These are phyloP conservation scores for Fusarium armeniacum DNA, from an alignment of 2,329 filamentous ascomycete species.

Conservation along the genomic window DNA sequence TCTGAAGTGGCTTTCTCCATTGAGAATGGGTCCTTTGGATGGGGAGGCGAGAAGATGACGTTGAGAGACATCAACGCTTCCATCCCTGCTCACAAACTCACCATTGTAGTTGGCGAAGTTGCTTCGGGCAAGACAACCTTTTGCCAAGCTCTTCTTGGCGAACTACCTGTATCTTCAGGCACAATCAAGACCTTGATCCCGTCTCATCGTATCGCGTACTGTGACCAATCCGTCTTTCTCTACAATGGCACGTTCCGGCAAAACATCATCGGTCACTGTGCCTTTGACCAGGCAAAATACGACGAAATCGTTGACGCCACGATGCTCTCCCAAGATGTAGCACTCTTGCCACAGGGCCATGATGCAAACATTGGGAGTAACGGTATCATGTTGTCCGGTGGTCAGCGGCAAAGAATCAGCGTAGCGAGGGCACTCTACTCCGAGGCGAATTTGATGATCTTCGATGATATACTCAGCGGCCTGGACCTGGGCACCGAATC, in stretches of 20 bases:
- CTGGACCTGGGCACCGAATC: slow-evolving; percentile 61
- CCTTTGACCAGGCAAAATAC: slow-evolving; percentile 53
- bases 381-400: slow-evolving; percentile 60
- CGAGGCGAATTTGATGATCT: slow-evolving; percentile 56
- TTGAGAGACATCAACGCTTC: slow-evolving; percentile 38
- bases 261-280: slow-evolving; percentile 56
- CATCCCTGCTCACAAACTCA: slow-evolving; percentile 46
- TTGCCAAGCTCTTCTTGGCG: slow-evolving; percentile 55
- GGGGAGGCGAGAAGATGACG: slow-evolving; percentile 46
- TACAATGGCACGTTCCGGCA: slow-evolving; percentile 56
- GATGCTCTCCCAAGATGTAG: slow-evolving; percentile 53
- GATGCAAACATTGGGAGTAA: slow-evolving; percentile 57
- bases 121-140: slow-evolving; percentile 57
- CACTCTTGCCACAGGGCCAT: slow-evolving; percentile 54
- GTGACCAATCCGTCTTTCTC: slow-evolving; percentile 53
- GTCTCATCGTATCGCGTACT: slow-evolving; percentile 49
- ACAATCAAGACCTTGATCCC: slow-evolving; percentile 29
- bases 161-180: slow-evolving; percentile 45
- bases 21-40: slow-evolving; percentile 45
- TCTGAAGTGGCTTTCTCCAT: slow-evolving; percentile 29
- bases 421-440: slow-evolving; percentile 63
- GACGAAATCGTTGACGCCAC: slow-evolving; percentile 54
- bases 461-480: slow-evolving; percentile 63
- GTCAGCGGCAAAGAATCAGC: slow-evolving; percentile 56
- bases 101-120: slow-evolving; percentile 57